Base-by-base conservation (phyloP, 352 stramenopile genomes). In the Plasmopara viticola region DNA sequence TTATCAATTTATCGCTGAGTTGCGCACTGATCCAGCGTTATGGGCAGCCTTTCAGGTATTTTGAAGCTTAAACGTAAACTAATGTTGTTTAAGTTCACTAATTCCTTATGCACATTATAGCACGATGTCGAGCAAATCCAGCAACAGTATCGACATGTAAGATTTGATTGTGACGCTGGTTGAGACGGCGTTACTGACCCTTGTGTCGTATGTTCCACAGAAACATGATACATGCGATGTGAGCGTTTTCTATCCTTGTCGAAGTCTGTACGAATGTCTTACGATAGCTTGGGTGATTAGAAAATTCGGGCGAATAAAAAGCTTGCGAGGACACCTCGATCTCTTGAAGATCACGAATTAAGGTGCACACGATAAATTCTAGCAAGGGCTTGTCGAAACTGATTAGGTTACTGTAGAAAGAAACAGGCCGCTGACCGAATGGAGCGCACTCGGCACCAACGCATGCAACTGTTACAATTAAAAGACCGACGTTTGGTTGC, bases 271-370 rank as follows among this genome's bases (percentile, higher is more conserved):
- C 4, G 39, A 45, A 17, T 29, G 9, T 17, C 25, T 17, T 12
- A 13, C 6, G 8, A 12, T 34, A 10, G 10, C 17, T 28, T 44
- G 14, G 25, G 12, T 9, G 18, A 39, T 14, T 37, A 86, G 78
- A 85, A 85, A 70, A 72, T 83, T 38, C 71, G 65, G 2, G 73
- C 86, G 46, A 87, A 87, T 51, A 81, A 67, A 40, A 56, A 78
- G 46, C 72, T 49, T 20, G 58, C 67, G 5, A 49, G 31, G 37
- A 76, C 60, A 20, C 58, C 65, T 25, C 59, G 53, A 4, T 57
- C 66, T 17, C 13, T 33, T 15, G 45, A 59, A 38, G 61, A 48
- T 2, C 43, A 60, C 29, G 66, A 77, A 12, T 55, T 68, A 6
- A 60, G 60, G 70, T 78, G 13, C 6, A 41, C 9, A 41, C 3